Evolutionary conservation across 345 rosid species (phyloP), one percentile per base, ranked within the genome.

Genomic region (Aurinia saxatilis): DNA sequence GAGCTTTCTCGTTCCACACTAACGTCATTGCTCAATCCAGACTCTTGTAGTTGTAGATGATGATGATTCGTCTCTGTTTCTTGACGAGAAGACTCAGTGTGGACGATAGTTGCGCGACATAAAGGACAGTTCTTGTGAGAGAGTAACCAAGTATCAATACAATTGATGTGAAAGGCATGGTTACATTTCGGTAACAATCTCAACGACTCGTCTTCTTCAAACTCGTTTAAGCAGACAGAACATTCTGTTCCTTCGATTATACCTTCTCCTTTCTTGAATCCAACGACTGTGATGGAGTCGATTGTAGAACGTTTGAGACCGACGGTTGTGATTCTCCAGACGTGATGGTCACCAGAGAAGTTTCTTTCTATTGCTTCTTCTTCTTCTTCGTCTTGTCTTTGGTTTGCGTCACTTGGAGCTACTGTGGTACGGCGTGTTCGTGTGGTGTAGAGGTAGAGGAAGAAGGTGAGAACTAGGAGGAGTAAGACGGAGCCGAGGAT

Each of bases 91-190:
- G 42, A 38, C 23, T 58, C 54, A 36, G 45, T 68, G 46, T 15
- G 34, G 3, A 82, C 66, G 27, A 84, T 21, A 9, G 96, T 83
- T 33, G 92, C 84, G 0, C 98, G 95, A 17, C 96, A 91, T 21
- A 88, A 10, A 29, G 98, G 96, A 15, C 98, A 91, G 56, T 80
- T 91, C 75, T 68, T 82, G 68, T 91, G 95, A 5, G 95, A 79
- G 40, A 74, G 73, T 50, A 91, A 65, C 98, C 98, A 88, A 21
- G 90, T 79, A 58, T 88, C 98, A 7, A 91, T 83, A 59, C 98
- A 91, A 10, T 74, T 68, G 16, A 80, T 19, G 73, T 91, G 98
- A 70, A 91, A 91, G 12, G 88, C 92, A 63, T 88, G 98, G 41
- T 79, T 82, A 60, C 98, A 88, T 73, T 86, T 91, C 0, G 92